Percentiles rank a stretch among this genome's conserved stretches.
These are phyloP conservation scores for Aspergillus puulaauensis DNA, from an alignment of 2,329 filamentous ascomycete species.

Conservation along the genomic window DNA sequence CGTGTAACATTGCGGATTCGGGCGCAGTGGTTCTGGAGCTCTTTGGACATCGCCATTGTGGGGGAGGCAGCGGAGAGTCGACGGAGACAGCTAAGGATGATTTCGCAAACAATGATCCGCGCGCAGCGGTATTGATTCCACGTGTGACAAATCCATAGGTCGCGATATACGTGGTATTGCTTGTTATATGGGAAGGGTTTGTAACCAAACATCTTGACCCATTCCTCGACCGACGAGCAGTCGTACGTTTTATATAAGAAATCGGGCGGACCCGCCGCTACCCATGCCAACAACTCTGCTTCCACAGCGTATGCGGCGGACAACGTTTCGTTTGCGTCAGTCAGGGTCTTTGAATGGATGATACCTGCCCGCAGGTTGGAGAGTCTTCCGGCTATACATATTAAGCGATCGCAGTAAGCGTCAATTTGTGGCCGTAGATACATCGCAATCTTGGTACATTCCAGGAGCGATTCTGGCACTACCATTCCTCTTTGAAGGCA, in stretches of 20 bases:
- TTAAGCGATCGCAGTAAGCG: conserved; percentile 29
- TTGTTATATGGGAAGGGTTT: conserved; percentile 44
- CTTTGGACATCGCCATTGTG: conserved; percentile 22
- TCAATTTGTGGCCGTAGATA: conserved; percentile 27
- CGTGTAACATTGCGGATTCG: conserved; percentile 27
- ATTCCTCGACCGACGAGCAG: conserved; percentile 28
- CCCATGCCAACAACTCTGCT: conserved; percentile 34
- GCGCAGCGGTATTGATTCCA: conserved; percentile 63
- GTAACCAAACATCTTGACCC: conserved; percentile 34
- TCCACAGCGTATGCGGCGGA: conserved; percentile 33
- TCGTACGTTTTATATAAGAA: conserved; percentile 29
- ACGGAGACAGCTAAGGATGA: conserved; percentile 39
- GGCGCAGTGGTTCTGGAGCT: conserved; percentile 32
- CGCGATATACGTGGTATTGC: conserved; percentile 56
- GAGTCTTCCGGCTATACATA: conserved; percentile 28
- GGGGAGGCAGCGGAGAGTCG: conserved; percentile 25
- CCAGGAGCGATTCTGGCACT: conserved; percentile 33
- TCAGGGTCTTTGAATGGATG: conserved; percentile 20
- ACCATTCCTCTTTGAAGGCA: conserved; percentile 33
- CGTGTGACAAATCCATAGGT: conserved; percentile 54
- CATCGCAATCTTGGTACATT: conserved; percentile 31
- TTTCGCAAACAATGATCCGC: conserved; percentile 54
- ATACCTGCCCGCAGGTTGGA: conserved; percentile 37
- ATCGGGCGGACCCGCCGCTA: conserved; percentile 26
- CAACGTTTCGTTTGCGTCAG: conserved; percentile 30